Conservation (phyloP, 2,329 filamentous ascomycete genomes). For the Diaporthe ilicicola region DNA sequence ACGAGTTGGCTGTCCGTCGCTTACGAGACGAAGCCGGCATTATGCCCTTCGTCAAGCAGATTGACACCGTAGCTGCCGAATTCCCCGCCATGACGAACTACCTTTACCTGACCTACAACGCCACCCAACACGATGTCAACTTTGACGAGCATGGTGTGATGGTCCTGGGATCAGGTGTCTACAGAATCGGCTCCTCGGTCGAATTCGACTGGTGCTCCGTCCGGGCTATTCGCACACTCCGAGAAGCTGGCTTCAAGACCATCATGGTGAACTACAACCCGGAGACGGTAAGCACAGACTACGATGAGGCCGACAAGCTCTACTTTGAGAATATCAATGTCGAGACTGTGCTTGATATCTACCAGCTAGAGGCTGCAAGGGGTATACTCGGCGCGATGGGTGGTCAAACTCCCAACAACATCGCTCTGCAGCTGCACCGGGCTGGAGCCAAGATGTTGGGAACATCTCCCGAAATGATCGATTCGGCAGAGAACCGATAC, state of each 20-base stretch:
- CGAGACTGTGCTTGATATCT: constrained; percentile 92
- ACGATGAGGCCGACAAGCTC: constrained; percentile 90
- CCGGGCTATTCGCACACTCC: constrained; percentile 87
- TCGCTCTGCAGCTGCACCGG: constrained; percentile 87
- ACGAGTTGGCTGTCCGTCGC: constrained; percentile 88
- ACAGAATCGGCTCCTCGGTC: constrained; percentile 96
- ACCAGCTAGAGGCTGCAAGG: constrained; percentile 82
- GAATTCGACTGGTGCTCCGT: constrained; percentile 99
- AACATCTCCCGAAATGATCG: constrained; percentile 98
- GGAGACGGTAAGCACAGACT: constrained; percentile 89
- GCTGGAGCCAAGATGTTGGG: constrained; percentile 92
- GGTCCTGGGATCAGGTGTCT: constrained; percentile 95
- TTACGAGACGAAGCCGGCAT: constrained; percentile 87
- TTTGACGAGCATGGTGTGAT: constrained; percentile 94
- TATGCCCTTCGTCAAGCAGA: constrained; percentile 93
- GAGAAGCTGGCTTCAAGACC: constrained; percentile 86
- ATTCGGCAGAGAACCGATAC: constrained; percentile 95
- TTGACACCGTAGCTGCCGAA: constrained; percentile 97
- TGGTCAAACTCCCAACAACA: constrained; percentile 98
- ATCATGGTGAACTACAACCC: constrained; percentile 97
- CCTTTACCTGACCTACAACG: constrained; percentile 95
- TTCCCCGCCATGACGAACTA: constrained; percentile 97
- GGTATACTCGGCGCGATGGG: constrained; percentile 96
- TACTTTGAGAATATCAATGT: constrained; percentile 97
- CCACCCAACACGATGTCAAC: constrained; percentile 80